Evolutionary conservation across 768 basidiomycete species (phyloP).

Genomic region (Lentinula sp.): DNA sequence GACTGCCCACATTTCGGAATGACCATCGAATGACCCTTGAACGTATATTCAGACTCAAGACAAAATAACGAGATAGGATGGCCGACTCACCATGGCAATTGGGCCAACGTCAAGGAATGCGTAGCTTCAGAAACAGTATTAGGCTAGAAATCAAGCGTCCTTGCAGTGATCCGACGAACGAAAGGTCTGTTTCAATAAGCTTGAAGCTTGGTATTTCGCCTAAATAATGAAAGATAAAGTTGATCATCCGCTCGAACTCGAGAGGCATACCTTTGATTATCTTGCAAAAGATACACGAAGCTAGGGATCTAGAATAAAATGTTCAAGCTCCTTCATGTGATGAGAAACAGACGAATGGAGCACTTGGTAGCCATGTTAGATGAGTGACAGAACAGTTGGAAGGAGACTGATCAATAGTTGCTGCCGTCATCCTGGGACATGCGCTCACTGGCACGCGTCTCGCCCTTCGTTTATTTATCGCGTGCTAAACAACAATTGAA

Average conservation of each 20-base stretch:
- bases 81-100: slow-evolving; percentile 34
- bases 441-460: no score
- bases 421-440: no score
- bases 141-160: not conserved
- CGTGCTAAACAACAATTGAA: no score
- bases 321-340: not conserved
- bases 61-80: not conserved
- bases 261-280: slow-evolving; percentile 73
- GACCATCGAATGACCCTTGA: slow-evolving; percentile 82
- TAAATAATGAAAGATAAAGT: slow-evolving; percentile 19
- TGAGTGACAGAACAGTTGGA: not conserved
- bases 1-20: slow-evolving; percentile 80
- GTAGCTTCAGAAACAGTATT: slow-evolving; percentile 35
- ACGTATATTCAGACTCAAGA: not conserved
- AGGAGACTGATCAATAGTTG: no score
- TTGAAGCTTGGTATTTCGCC: slow-evolving; percentile 90
- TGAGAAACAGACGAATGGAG: not conserved
- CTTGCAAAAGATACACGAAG: slow-evolving; percentile 87
- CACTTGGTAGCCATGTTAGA: slow-evolving; percentile 6
- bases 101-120: slow-evolving; percentile 94
- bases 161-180: slow-evolving; percentile 35
- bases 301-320: slow-evolving; percentile 36
- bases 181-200: slow-evolving; percentile 67
- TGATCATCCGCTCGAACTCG: not conserved
- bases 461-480: no score